A percentile compares a stretch with the other conserved stretches of the same genome.
These are phyloP conservation scores for Metarhizium anisopliae DNA, from an alignment of 2,329 filamentous ascomycete species.

Conservation along the genomic window DNA sequence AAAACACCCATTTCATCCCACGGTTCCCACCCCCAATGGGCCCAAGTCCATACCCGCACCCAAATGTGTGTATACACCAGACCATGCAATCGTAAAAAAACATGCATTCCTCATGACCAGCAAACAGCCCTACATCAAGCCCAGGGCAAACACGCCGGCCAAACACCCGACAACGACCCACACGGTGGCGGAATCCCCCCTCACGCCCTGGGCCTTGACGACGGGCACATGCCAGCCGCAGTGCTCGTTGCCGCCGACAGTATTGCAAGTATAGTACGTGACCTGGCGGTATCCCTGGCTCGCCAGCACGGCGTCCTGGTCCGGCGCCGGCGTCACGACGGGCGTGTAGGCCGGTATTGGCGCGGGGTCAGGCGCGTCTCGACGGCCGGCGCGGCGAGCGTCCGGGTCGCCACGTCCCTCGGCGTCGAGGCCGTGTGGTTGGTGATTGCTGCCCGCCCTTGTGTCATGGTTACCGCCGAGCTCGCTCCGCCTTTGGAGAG, in stretches of 20 bases:
- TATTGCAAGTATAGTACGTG: conserved; percentile 25
- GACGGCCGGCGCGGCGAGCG: not conserved
- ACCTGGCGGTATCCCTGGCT: conserved; percentile 23
- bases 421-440: not conserved
- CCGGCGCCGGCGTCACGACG: conserved; percentile 22
- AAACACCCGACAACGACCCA: conserved; percentile 12
- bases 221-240: conserved; percentile 29
- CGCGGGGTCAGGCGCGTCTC: conserved; percentile 7
- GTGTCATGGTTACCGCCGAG: not conserved
- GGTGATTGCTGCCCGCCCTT: not conserved
- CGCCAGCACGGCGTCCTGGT: conserved; percentile 19
- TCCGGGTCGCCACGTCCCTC: not conserved
- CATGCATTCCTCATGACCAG: too few relatives aligned
- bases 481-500: not conserved
- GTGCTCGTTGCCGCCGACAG: conserved; percentile 18
- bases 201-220: conserved; percentile 15
- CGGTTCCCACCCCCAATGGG: too few relatives aligned
- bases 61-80: not conserved
- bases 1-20: too few relatives aligned
- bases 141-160: conserved; percentile 16
- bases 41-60: not conserved
- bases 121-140: conserved; percentile 11
- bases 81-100: not conserved
- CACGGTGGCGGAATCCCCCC: conserved; percentile 14
- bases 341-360: conserved; percentile 16